These are phyloP conservation scores for Wallacemonas sp. DNA, from an alignment of 208 protist genomes.

Conservation along the genomic window DNA sequence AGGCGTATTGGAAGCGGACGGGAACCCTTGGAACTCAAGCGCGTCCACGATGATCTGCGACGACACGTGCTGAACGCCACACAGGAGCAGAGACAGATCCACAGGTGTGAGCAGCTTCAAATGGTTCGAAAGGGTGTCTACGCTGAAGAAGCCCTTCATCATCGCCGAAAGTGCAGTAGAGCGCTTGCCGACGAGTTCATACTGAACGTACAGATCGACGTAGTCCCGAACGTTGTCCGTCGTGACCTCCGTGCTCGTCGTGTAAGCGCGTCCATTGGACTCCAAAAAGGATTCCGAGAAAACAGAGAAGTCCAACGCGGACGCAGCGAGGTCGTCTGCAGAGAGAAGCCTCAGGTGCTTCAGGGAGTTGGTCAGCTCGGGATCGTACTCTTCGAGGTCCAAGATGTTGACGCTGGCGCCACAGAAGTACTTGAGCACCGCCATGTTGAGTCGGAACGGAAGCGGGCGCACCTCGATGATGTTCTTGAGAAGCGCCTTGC, in stretches of 20 bases:
- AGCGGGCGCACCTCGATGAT: constrained; percentile 59
- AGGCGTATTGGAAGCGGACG: constrained; percentile 45
- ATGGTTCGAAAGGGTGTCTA: constrained; percentile 38
- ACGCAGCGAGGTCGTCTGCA: constrained; percentile 36
- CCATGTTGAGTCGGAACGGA: constrained; percentile 57
- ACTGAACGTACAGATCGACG: constrained; percentile 50
- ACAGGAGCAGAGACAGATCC: constrained; percentile 61
- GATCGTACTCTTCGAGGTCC: constrained; percentile 72
- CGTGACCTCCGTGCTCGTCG: constrained; percentile 30
- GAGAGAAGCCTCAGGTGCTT: constrained; percentile 57
- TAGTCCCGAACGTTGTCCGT: constrained; percentile 60
- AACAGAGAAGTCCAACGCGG: constrained; percentile 47
- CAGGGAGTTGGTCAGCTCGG: constrained; percentile 34
- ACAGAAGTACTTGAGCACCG: constrained; percentile 65
- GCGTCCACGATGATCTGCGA: constrained; percentile 47
- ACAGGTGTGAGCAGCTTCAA: constrained; percentile 57
- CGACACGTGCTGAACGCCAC: constrained; percentile 55
- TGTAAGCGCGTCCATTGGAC: constrained; percentile 33
- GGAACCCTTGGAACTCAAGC: constrained; percentile 62
- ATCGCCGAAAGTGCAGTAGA: constrained; percentile 42
- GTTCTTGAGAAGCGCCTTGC: constrained; percentile 67
- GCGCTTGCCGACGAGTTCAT: constrained; percentile 42
- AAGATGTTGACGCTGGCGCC: constrained; percentile 37
- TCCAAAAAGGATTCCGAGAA: constrained; percentile 39
- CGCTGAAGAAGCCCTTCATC: constrained; percentile 48